Conservation (phyloP, 164 flowering plant species). For the Liquidambar formosana region DNA sequence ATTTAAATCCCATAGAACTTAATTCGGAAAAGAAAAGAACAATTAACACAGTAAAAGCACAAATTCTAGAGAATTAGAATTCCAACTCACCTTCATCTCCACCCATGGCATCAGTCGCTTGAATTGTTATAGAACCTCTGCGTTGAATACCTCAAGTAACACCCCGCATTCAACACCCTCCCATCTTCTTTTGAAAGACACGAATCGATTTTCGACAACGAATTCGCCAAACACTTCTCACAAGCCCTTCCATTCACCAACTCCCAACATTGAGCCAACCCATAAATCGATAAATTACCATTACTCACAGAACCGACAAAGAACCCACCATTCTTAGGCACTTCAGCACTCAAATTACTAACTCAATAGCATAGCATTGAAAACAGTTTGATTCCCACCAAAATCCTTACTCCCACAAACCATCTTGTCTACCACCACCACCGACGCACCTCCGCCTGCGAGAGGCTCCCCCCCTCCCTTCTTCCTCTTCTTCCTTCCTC, state of each 20-base stretch:
- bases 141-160: slow-evolving; percentile 67
- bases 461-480: no score
- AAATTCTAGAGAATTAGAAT: no score
- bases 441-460: slow-evolving; percentile 22
- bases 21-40: no score
- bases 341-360: slow-evolving; percentile 54
- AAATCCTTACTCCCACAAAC: slow-evolving; percentile 40
- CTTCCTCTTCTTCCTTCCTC: slow-evolving; percentile 59
- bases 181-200: slow-evolving; percentile 58
- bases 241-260: slow-evolving; percentile 43
- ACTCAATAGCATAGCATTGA: slow-evolving; percentile 23
- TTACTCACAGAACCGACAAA: slow-evolving; percentile 38
- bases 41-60: no score
- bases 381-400: slow-evolving; percentile 28
- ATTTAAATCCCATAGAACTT: no score
- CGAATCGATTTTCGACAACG: slow-evolving; percentile 29
- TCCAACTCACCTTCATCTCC: slow-evolving; percentile 36
- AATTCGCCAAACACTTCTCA: slow-evolving; percentile 44
- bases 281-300: slow-evolving; percentile 53
- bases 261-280: slow-evolving; percentile 83
- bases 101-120: slow-evolving; percentile 4
- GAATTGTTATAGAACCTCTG: slow-evolving; percentile 57
- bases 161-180: slow-evolving; percentile 69
- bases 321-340: slow-evolving; percentile 53
- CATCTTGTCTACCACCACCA: slow-evolving; percentile 23